Evolutionary conservation across 345 rosid genomes (phyloP), one percentile per base, ranked within the genome.

Genomic region (Syzygium jambos): DNA sequence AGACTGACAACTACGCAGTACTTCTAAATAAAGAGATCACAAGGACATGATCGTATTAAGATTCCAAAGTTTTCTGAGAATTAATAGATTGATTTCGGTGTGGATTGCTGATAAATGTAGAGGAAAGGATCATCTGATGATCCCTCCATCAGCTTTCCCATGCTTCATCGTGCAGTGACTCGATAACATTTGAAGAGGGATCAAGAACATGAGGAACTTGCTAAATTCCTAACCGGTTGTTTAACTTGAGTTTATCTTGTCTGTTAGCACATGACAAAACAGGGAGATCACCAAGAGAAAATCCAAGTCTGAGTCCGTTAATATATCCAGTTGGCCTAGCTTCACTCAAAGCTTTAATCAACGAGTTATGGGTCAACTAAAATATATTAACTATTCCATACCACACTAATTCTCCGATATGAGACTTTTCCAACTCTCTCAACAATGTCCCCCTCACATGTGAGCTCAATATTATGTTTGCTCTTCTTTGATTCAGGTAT

Each of bases 161-260:
- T 97, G 98, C 88, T 97, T 77, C 91, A 93, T 88, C 96, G 95
- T 77, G 96, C 96, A 17, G 92, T 93, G 57, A 93, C 95, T 85
- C 95, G 95, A 88, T 95, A 92, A 90, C 94, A 95, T 55, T 87
- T 94, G 83, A 91, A 92, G 73, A 91, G 92, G 25, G 94, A 94
- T 88, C 94, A 92, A 57, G 99, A 95, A 92, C 98, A 97, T 6
- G 98, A 95, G 84, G 85, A 90, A 88, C 56, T 93, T 51, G 93
- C 97, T 15, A 87, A 91, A 94, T 84, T 95, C 98, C 34, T 94
- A 95, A 78, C 96, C 98, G 11, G 95, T 94, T 56, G 97, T 98
- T 94, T 91, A 87, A 91, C 29, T 65, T 4, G 53, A 29, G 46
- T 78, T 38, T 88, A 59, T 86, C 14, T 77, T 43, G 10, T 54